A percentile compares a stretch with the other conserved stretches of the same genome.
Evolutionary conservation across 2,329 filamentous ascomycete species (phyloP).

Genomic region (Truncatella angustata): DNA sequence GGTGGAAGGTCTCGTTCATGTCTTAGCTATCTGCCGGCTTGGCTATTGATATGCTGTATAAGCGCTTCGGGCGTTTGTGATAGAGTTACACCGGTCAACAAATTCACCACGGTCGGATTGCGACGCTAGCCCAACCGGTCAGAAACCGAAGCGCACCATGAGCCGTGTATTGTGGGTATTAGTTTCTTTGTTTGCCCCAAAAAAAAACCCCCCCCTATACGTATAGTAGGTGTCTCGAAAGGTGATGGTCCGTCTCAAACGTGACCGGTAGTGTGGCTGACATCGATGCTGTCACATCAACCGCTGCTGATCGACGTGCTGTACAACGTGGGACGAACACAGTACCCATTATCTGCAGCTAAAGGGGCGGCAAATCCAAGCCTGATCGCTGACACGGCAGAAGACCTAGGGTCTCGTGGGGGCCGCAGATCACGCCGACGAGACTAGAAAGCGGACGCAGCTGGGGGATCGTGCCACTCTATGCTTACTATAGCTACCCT

Average conservation of each 20-base stretch:
- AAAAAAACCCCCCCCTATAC: no score
- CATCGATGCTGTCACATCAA: background rate
- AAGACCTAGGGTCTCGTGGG: background rate
- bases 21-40: no score
- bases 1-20: no score
- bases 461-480: background rate
- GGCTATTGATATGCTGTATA: background rate
- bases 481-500: background rate
- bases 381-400: background rate
- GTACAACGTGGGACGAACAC: background rate
- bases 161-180: background rate
- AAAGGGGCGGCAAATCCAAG: background rate
- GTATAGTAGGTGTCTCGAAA: no score
- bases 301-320: background rate
- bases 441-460: background rate
- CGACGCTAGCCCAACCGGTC: conserved; percentile 6
- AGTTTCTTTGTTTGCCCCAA: no score
- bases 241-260: no score
- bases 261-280: no score
- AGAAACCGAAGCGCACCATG: background rate
- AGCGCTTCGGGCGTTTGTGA: background rate
- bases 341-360: background rate
- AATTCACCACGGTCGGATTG: background rate
- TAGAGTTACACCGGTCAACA: conserved; percentile 3
- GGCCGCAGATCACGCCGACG: background rate